These are phyloP conservation scores for Cylindrotheca fusiformis DNA, from an alignment of 108 stramenopile genomes.

Conservation along the genomic window DNA sequence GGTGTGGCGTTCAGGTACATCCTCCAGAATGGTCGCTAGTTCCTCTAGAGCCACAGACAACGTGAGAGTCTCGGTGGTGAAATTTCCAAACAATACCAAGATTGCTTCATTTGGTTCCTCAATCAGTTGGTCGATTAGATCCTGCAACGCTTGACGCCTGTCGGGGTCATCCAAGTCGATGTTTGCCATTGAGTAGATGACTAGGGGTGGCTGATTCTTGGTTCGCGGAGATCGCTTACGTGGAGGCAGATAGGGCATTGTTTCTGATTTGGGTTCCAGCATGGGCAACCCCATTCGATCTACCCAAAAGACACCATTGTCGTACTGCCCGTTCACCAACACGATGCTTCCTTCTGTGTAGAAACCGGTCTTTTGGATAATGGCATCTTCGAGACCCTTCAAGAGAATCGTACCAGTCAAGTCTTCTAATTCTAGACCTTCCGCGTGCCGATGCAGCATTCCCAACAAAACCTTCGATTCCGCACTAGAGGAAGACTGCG, in stretches of 20 bases:
- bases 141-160: conserved; percentile 74
- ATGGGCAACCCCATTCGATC: conserved; percentile 69
- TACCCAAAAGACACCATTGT: conserved; percentile 73
- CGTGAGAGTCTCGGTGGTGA: conserved; percentile 43
- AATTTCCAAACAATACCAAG: conserved; percentile 95
- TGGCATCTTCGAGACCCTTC: conserved; percentile 44
- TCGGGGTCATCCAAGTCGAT: conserved; percentile 87
- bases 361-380: conserved; percentile 38
- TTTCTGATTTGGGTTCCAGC: conserved; percentile 13
- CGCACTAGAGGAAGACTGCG: neutral
- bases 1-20: conserved; percentile 46
- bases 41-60: conserved; percentile 21
- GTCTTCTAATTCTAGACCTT: conserved; percentile 72
- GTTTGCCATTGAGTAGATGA: conserved; percentile 34
- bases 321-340: conserved; percentile 85
- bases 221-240: neutral
- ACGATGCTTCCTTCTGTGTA: conserved; percentile 89
- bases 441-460: conserved; percentile 35
- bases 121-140: conserved; percentile 50
- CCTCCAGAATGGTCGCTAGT: conserved; percentile 56
- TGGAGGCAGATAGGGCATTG: conserved; percentile 13
- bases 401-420: conserved; percentile 68
- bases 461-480: conserved; percentile 28
- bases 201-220: conserved; percentile 1
- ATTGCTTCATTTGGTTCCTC: conserved; percentile 14